Conservation (phyloP, 2,329 filamentous ascomycete species). For the Colletotrichum shisoi region DNA sequence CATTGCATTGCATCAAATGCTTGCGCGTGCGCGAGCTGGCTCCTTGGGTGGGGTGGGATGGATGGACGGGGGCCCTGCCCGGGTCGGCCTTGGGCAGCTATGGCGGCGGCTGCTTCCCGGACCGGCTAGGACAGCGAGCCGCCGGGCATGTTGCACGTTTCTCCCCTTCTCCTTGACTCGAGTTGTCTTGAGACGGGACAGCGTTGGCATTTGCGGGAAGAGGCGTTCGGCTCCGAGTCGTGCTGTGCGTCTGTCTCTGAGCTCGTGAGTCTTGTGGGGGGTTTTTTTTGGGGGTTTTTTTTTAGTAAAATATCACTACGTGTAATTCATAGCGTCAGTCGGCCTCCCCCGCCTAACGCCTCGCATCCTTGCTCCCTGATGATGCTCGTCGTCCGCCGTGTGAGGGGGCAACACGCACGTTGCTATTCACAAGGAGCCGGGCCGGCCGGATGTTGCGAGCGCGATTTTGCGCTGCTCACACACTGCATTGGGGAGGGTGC, state of each 20-base stretch:
- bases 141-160: background rate
- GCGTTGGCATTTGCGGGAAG: background rate
- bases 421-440: constrained; percentile 1
- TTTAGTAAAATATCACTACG: background rate
- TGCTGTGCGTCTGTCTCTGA: background rate
- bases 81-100: background rate
- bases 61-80: background rate
- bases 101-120: constrained; percentile 4
- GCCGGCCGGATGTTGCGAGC: background rate
- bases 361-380: background rate
- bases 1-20: constrained; percentile 37
- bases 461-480: constrained; percentile 5
- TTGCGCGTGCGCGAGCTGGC: constrained; percentile 3
- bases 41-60: background rate
- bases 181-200: background rate
- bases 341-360: background rate
- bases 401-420: background rate
- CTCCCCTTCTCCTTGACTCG: background rate
- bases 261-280: background rate
- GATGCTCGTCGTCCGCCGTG: too few relatives aligned
- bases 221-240: background rate
- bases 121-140: constrained; percentile 6
- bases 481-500: background rate
- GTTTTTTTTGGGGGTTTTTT: background rate
- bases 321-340: background rate